These are phyloP conservation scores for Alternaria arborescens DNA, from an alignment of 2,329 filamentous ascomycete species.

Conservation along the genomic window DNA sequence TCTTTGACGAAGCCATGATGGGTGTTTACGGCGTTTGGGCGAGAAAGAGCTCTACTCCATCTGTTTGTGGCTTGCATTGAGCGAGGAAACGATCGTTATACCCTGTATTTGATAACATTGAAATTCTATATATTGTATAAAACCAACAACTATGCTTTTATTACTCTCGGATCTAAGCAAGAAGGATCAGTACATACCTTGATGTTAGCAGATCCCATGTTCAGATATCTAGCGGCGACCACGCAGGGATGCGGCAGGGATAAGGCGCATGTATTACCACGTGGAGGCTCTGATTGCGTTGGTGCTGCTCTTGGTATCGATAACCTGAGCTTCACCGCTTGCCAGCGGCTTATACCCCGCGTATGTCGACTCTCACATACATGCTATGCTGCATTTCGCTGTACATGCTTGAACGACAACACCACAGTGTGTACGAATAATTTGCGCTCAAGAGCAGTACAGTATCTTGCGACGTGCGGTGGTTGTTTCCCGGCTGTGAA, in stretches of 20 bases:
- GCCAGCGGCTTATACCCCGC: slow-evolving; percentile 1
- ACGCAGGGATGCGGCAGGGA: slow-evolving; percentile 2
- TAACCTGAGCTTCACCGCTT: slow-evolving; percentile 39
- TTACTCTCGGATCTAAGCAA: not conserved
- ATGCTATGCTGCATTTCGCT: not conserved
- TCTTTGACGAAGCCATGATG: not conserved
- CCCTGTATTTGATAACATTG: not conserved
- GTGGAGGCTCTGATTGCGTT: slow-evolving; percentile 24
- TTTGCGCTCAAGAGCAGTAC: not conserved
- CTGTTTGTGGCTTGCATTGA: not conserved
- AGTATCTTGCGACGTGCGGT: not conserved
- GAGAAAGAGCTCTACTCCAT: not conserved
- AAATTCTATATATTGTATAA: not conserved
- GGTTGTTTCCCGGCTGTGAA: not conserved
- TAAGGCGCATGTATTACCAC: slow-evolving; percentile 1
- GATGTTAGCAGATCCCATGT: not conserved
- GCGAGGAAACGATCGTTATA: not conserved
- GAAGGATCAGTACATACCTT: not conserved
- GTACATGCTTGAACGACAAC: not conserved
- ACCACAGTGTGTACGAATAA: not conserved
- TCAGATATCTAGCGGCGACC: not conserved
- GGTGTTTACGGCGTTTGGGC: not conserved
- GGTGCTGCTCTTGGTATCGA: slow-evolving; percentile 17
- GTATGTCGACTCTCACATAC: not conserved
- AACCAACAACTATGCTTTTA: not conserved